Evolutionary conservation across 441 rosid species (phyloP).

Genomic region (Mallotus japonicus): DNA sequence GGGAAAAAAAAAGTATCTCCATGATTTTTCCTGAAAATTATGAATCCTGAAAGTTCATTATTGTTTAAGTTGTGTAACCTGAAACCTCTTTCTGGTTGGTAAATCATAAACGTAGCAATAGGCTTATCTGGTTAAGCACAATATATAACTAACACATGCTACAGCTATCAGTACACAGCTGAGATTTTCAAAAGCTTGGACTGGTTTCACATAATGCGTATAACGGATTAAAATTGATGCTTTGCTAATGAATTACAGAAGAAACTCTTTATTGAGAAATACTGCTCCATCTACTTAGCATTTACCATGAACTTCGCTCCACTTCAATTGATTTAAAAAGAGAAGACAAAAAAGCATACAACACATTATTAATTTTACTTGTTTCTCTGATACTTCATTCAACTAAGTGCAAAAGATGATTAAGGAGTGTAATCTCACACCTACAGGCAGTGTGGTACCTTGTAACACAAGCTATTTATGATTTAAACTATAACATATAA

Average conservation of each 20-base stretch:
- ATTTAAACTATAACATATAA: too few relatives aligned
- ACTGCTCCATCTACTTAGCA: neutral
- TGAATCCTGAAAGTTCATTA: too few relatives aligned
- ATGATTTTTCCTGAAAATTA: neutral
- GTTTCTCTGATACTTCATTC: neutral
- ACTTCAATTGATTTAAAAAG: neutral
- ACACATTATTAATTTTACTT: neutral
- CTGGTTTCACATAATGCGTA: neutral
- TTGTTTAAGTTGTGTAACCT: too few relatives aligned
- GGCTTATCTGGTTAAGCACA: too few relatives aligned
- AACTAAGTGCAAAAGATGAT: neutral
- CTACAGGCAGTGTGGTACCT: neutral
- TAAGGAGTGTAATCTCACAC: neutral
- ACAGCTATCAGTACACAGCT: neutral
- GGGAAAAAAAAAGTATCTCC: neutral
- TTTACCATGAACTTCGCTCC: neutral
- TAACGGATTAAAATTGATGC: neutral
- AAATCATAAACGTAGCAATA: too few relatives aligned
- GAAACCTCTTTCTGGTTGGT: too few relatives aligned
- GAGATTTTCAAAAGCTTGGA: neutral
- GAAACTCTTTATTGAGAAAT: neutral
- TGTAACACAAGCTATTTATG: neutral
- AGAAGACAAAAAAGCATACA: neutral
- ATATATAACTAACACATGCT: too few relatives aligned
- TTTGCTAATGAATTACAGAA: neutral